These are phyloP conservation scores for button mushroom (Agaricus bisporus) DNA, from an alignment of 768 basidiomycete genomes.

Conservation along the genomic window DNA sequence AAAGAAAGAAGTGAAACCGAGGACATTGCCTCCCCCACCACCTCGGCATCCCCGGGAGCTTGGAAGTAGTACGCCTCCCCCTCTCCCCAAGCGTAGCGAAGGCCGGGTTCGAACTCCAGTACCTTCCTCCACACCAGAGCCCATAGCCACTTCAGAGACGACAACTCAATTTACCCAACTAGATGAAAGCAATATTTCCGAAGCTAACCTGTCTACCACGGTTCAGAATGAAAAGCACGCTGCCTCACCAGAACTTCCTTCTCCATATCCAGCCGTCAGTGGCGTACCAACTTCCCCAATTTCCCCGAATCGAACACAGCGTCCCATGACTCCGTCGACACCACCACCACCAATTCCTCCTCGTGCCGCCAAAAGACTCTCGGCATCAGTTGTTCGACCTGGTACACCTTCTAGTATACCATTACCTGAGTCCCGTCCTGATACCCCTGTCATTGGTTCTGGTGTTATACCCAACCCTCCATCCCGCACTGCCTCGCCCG, in stretches of 20 bases:
- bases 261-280: background rate
- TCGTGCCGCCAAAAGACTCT: slow-evolving; percentile 4
- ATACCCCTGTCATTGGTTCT: slow-evolving; percentile 19
- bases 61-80: slow-evolving; percentile 30
- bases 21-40: slow-evolving; percentile 14
- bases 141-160: background rate
- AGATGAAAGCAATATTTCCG: background rate
- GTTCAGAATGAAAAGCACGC: background rate
- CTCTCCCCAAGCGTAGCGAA: slow-evolving; percentile 44
- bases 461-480: slow-evolving; percentile 14
- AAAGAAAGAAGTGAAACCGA: background rate
- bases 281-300: background rate
- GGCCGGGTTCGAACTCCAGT: slow-evolving; percentile 22
- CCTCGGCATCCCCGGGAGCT: slow-evolving; percentile 2
- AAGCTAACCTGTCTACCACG: background rate
- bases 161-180: background rate
- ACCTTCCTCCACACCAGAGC: background rate
- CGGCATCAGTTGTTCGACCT: slow-evolving; percentile 13
- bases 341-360: slow-evolving; percentile 10
- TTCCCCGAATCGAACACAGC: slow-evolving; percentile 9
- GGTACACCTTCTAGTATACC: slow-evolving; percentile 30
- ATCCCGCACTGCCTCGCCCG: slow-evolving; percentile 31
- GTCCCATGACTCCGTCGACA: slow-evolving; percentile 7
- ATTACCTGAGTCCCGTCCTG: slow-evolving; percentile 39
- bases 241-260: background rate